Conservation (phyloP, 192 early-diverging fungal species). For the Spinellus fusiger region DNA sequence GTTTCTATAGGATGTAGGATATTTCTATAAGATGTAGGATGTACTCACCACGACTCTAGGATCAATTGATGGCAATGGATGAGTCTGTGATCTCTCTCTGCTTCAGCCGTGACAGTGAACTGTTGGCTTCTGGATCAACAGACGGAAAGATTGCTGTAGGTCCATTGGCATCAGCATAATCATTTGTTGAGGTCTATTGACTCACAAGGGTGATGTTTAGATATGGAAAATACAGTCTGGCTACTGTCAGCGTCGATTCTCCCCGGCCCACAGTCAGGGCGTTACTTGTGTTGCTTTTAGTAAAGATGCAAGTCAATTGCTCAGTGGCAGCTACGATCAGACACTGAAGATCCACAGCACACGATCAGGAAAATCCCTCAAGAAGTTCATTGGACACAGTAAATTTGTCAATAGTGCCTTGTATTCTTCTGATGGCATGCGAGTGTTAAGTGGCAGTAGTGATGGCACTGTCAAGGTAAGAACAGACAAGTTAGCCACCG, state of each 20-base stretch:
- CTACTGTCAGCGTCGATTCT: constrained; percentile 63
- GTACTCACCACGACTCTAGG: constrained; percentile 32
- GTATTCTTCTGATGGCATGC: constrained; percentile 61
- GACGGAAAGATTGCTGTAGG: constrained; percentile 81
- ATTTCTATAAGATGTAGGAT: not conserved
- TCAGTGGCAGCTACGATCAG: constrained; percentile 78
- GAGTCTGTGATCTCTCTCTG: constrained; percentile 69
- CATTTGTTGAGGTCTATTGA: not conserved
- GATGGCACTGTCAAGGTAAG: constrained; percentile 83
- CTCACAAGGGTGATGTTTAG: constrained; percentile 16
- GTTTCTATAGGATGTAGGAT: not conserved
- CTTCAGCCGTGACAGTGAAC: constrained; percentile 72
- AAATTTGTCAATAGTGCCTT: constrained; percentile 79
- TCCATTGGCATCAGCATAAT: too few species aligned
- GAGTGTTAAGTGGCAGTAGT: constrained; percentile 71
- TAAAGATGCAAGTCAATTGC: constrained; percentile 68
- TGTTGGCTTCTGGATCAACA: constrained; percentile 76
- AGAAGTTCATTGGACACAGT: constrained; percentile 89
- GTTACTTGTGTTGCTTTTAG: constrained; percentile 80
- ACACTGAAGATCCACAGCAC: constrained; percentile 80
- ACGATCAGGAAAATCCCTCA: constrained; percentile 84
- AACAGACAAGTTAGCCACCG: too few species aligned
- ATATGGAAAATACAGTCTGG: constrained; percentile 84
- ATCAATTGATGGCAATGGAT: constrained; percentile 91
- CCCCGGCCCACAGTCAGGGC: constrained; percentile 80